phyloP scores from a whole-genome alignment of 2,329 filamentous ascomycete genomes.

The Trichocomaceae sp. region DNA sequence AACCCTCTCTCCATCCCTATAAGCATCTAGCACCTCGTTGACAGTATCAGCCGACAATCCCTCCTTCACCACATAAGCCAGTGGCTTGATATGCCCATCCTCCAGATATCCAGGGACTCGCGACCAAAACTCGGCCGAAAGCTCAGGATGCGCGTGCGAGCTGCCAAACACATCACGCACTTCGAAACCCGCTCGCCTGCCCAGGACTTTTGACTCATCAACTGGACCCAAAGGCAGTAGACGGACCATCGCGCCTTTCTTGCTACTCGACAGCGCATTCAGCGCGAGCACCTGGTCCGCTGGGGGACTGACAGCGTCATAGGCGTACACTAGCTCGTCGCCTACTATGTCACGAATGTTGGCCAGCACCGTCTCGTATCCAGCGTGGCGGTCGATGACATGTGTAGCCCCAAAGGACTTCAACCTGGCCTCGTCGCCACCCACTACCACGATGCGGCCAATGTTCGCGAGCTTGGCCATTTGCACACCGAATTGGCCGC shows the following conservation, averaged over 20 bases:
- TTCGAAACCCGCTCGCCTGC: constrained; percentile 31
- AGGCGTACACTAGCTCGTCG: constrained; percentile 36
- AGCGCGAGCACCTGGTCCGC: constrained; percentile 25
- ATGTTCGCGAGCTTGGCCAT: constrained; percentile 27
- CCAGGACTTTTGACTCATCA: constrained; percentile 23
- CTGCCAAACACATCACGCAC: constrained; percentile 22
- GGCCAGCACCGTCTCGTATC: constrained; percentile 23
- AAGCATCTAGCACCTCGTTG: constrained; percentile 35
- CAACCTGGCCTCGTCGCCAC: constrained; percentile 27
- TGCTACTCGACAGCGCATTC: constrained; percentile 30
- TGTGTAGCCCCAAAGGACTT: constrained; percentile 35
- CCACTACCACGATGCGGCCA: constrained; percentile 35
- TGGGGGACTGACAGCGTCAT: constrained; percentile 28
- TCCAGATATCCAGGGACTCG: constrained; percentile 24
- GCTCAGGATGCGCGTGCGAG: constrained; percentile 22
- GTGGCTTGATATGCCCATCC: constrained; percentile 26
- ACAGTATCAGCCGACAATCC: constrained; percentile 29
- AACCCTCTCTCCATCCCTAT: constrained; percentile 26
- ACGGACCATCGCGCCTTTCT: constrained; percentile 28
- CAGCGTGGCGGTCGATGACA: constrained; percentile 35
- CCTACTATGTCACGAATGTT: constrained; percentile 33
- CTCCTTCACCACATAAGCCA: constrained; percentile 26
- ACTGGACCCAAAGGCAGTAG: constrained; percentile 19
- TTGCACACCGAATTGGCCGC: constrained; percentile 21
- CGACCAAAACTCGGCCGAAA: constrained; percentile 29